These are phyloP conservation scores for Verticillium zaregamsianum DNA, from an alignment of 2,329 filamentous ascomycete genomes.

Conservation along the genomic window DNA sequence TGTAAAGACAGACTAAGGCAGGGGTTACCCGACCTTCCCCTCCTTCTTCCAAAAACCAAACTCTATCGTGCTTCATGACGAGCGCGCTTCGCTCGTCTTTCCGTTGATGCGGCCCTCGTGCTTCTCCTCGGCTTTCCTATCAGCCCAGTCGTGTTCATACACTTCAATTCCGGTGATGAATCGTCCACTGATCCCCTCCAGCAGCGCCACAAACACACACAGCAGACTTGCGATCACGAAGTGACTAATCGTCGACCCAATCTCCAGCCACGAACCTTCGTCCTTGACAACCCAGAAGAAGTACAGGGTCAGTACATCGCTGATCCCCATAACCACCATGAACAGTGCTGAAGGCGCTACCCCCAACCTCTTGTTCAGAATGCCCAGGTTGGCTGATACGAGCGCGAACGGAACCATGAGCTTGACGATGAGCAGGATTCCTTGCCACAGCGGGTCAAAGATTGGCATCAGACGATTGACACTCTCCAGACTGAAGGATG, in stretches of 20 bases:
- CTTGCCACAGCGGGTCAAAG: conserved; percentile 91
- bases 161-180: conserved; percentile 80
- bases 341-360: conserved; percentile 87
- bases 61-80: neutral
- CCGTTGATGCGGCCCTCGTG: neutral
- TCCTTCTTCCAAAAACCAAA: neutral
- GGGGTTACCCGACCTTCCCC: neutral
- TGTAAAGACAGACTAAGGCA: neutral
- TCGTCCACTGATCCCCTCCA: conserved; percentile 81
- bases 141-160: conserved; percentile 13
- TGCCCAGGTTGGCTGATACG: conserved; percentile 89
- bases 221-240: conserved; percentile 88
- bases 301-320: conserved; percentile 85
- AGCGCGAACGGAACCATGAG: conserved; percentile 89
- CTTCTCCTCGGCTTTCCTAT: neutral
- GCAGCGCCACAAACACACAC: conserved; percentile 82
- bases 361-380: conserved; percentile 78
- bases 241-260: conserved; percentile 93
- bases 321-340: conserved; percentile 89
- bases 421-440: conserved; percentile 81
- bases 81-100: neutral
- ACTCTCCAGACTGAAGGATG: conserved; percentile 88
- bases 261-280: conserved; percentile 95
- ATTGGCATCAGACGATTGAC: conserved; percentile 83
- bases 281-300: conserved; percentile 99